Evolutionary conservation across 148 eudicot genomes (phyloP), one percentile per base, ranked within the genome.

Genomic region (Dysphania ambrosioides): DNA sequence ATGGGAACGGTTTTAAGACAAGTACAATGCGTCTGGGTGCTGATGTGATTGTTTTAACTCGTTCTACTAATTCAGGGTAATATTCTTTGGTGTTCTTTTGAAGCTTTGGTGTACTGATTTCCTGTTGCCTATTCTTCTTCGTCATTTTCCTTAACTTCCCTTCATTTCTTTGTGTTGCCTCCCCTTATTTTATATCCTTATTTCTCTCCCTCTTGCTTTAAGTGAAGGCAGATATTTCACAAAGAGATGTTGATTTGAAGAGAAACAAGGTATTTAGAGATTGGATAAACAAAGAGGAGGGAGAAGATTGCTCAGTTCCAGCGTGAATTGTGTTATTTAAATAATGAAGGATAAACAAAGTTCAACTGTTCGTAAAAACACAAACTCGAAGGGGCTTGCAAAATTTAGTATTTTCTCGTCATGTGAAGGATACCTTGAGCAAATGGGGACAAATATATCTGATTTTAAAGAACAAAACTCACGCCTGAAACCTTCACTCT

Each of bases 1-100:
- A 94, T 87, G 98, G 97, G 36, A 94, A 94, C 83, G 98, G 98
- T 29, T 94, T 94, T 76, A 94, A 94, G 88, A 94, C 98, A 76
- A 94, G 98, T 81, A 94, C 98, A 78, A 94, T 94, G 98, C 89
- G 98, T 51, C 81, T 94, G 35, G 98, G 97, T 74, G 98, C 97
- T 70, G 98, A 94, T 77, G 98, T 90, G 76, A 87, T 94, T 70
- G 98, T 94, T 75, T 86, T 94, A 75, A 90, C 89, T 76, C 96
- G 98, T 80, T 82, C 98, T 74, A 65, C 78, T 69, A 82, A 78
- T 35, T 70, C 86, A 11, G 89, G 98, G 98, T 94, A 94, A 75
- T 68, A 66, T 74, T 67, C 29, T 34, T 13, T 73, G 29, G n/a
- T 8, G 12, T 75, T 24, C 19, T 3, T 49, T 6, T 66, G 19